These are phyloP conservation scores for Telfairia occidentalis DNA, from an alignment of 331 rosid species.

Conservation along the genomic window DNA sequence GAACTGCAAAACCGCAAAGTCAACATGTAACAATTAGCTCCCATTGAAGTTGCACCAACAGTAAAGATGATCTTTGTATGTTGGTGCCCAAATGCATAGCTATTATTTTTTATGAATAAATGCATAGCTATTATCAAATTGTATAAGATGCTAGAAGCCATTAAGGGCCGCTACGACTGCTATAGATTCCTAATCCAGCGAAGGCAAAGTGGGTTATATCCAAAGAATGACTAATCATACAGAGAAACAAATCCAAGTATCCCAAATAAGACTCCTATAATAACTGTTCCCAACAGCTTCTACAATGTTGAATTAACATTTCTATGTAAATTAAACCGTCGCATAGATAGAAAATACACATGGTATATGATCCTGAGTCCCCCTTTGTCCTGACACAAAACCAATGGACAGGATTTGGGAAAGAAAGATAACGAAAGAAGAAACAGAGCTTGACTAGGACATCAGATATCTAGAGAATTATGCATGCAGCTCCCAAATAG, in stretches of 20 bases:
- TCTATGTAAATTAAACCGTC: background rate
- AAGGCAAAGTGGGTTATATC: background rate
- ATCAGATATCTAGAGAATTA: background rate
- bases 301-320: background rate
- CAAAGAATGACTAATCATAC: background rate
- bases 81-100: too few relatives aligned
- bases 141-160: background rate
- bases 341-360: background rate
- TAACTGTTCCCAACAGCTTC: background rate
- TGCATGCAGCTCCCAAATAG: background rate
- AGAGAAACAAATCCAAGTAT: background rate
- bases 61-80: background rate
- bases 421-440: background rate
- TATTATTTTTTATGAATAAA: too few relatives aligned
- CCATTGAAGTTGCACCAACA: background rate
- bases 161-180: background rate
- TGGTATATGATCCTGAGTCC: background rate
- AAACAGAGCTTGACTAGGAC: background rate
- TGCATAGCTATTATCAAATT: background rate
- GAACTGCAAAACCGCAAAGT: conserved; percentile 46
- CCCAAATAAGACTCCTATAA: background rate
- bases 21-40: background rate
- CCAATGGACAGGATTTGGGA: background rate
- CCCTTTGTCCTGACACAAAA: background rate
- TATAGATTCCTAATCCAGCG: background rate